Evolutionary conservation across 23 red algal species (phyloP).

Genomic region (Gracilaria domingensis): DNA sequence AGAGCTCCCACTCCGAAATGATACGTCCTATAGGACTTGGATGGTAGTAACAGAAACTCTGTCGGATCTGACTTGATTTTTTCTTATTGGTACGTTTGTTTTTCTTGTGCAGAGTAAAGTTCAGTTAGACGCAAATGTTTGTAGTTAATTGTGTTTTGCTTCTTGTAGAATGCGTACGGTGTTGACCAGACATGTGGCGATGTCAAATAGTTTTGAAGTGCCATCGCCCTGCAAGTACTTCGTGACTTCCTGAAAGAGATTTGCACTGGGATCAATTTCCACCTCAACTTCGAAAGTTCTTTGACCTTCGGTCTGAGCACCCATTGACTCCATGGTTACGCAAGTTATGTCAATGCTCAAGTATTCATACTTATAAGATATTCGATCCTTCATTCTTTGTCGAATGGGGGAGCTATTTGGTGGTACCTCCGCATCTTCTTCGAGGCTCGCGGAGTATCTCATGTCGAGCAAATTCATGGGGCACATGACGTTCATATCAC

Average conservation of each 20-base stretch:
- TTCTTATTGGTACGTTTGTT: background rate
- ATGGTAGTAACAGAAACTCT: constrained; percentile 49
- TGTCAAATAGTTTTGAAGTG: constrained; percentile 59
- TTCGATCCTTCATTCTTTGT: constrained; percentile 71
- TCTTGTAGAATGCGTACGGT: constrained; percentile 57
- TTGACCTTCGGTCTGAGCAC: background rate
- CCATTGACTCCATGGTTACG: constrained; percentile 40
- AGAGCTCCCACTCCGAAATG: too few species aligned
- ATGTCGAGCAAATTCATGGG: constrained; percentile 65
- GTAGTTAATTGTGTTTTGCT: background rate
- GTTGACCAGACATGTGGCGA: constrained; percentile 61
- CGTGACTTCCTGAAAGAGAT: constrained; percentile 49
- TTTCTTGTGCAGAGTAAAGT: background rate
- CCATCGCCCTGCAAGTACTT: constrained; percentile 51
- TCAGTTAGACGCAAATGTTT: background rate
- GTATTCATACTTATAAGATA: constrained; percentile 82
- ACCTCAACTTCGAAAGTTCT: constrained; percentile 80
- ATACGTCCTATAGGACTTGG: background rate
- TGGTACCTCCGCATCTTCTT: constrained; percentile 53
- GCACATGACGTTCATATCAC: constrained; percentile 74
- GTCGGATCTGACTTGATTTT: background rate
- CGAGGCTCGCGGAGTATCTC: constrained; percentile 72
- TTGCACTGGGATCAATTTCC: constrained; percentile 62
- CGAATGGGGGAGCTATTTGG: constrained; percentile 20
- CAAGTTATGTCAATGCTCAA: constrained; percentile 81